A percentile compares a stretch with the other conserved stretches of the same genome.
These are phyloP conservation scores for Aspergillus puulaauensis DNA, from an alignment of 2,329 filamentous ascomycete genomes.

Conservation along the genomic window DNA sequence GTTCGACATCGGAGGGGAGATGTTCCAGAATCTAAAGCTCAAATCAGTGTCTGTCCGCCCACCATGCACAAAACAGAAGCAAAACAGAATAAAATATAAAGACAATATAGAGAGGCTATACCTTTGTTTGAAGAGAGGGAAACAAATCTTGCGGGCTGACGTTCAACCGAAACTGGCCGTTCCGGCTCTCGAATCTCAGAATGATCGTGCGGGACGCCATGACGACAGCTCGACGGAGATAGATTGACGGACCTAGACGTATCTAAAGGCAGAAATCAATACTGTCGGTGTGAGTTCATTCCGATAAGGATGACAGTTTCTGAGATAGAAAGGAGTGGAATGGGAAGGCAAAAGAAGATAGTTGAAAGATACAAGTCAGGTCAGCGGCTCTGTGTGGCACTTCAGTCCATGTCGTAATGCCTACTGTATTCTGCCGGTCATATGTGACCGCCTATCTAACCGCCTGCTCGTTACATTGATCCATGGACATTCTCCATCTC, in stretches of 20 bases:
- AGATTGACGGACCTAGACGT: not conserved
- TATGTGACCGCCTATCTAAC: not conserved
- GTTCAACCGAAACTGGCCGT: conserved; percentile 86
- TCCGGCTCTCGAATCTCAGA: conserved; percentile 82
- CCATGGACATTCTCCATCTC: not conserved
- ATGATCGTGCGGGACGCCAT: conserved; percentile 63
- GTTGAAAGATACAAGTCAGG: not conserved
- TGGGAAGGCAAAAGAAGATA: not conserved
- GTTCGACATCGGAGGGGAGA: conserved; percentile 56
- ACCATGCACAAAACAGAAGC: not conserved
- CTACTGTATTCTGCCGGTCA: not conserved
- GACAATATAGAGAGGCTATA: conserved; percentile 17
- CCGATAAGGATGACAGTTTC: not conserved
- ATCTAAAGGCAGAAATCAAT: not conserved
- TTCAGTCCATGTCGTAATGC: conserved; percentile 6
- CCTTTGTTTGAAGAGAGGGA: conserved; percentile 52
- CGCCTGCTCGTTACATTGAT: not conserved
- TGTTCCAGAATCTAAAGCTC: conserved; percentile 54
- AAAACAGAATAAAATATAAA: not conserved
- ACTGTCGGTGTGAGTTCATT: not conserved
- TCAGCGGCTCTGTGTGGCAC: not conserved
- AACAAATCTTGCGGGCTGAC: conserved; percentile 76
- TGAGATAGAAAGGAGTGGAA: not conserved
- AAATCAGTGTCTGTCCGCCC: conserved; percentile 9
- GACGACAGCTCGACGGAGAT: conserved; percentile 1